Conservation (phyloP, 2,329 filamentous ascomycete genomes). For the Lasiodiplodia sp. region DNA sequence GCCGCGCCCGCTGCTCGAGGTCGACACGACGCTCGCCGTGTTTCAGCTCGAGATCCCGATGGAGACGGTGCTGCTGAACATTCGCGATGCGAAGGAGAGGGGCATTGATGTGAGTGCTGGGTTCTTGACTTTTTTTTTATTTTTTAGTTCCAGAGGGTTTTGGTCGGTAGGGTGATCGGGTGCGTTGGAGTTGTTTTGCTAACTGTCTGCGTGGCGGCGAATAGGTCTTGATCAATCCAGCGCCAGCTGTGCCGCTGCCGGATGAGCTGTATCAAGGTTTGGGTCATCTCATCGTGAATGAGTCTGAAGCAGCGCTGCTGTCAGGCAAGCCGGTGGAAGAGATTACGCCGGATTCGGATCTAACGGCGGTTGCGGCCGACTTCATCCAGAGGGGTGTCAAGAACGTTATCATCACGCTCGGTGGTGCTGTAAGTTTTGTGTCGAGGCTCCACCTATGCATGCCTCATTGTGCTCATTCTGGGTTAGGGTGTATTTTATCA, state of each 20-base stretch:
- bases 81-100: constrained; percentile 14
- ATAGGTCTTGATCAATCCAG: constrained; percentile 81
- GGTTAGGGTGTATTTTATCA: constrained; percentile 52
- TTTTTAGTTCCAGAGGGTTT: not conserved
- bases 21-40: constrained; percentile 51
- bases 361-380: constrained; percentile 56
- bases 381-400: constrained; percentile 75
- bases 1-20: constrained; percentile 47
- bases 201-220: not conserved
- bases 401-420: constrained; percentile 85
- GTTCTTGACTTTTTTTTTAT: not conserved
- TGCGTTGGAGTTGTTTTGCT: not conserved
- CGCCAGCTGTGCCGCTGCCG: constrained; percentile 72
- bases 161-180: no score
- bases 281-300: constrained; percentile 85
- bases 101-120: constrained; percentile 34
- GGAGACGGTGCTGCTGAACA: constrained; percentile 41
- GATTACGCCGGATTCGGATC: constrained; percentile 44
- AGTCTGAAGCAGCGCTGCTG: constrained; percentile 83
- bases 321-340: constrained; percentile 55
- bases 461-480: not conserved
- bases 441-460: not conserved
- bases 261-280: constrained; percentile 70
- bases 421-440: constrained; percentile 66
- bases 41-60: constrained; percentile 58